Conservation (phyloP, 805 yeast genomes). For the Pichia phayaonensis region DNA sequence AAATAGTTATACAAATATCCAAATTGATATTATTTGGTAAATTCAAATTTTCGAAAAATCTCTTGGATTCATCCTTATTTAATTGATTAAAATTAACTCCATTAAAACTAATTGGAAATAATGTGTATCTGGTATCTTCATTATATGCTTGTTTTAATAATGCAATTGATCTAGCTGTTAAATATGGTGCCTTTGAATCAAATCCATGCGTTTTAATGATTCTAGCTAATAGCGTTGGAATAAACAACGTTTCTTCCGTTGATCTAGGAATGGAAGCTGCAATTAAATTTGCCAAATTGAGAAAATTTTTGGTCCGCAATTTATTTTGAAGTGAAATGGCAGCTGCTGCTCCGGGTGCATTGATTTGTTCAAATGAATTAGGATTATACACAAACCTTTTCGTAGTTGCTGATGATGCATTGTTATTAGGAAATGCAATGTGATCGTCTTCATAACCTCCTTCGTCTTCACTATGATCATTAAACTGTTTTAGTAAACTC, state of each 20-base stretch:
- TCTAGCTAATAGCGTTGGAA: conserved; percentile 63
- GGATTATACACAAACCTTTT: conserved; percentile 10
- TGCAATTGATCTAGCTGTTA: conserved; percentile 66
- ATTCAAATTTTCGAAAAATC: conserved; percentile 36
- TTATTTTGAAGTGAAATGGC: conserved; percentile 47
- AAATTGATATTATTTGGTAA: conserved; percentile 49
- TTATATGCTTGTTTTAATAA: conserved; percentile 47
- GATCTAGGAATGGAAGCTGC: conserved; percentile 71
- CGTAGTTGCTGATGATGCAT: too few species aligned
- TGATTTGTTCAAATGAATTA: conserved; percentile 49
- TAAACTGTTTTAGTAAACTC: conserved; percentile 4
- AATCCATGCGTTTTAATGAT: conserved; percentile 67
- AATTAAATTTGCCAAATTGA: conserved; percentile 48
- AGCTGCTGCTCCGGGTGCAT: conserved; percentile 74
- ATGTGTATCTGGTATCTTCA: conserved; percentile 27
- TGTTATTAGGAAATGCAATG: too few species aligned
- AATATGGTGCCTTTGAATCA: conserved; percentile 59
- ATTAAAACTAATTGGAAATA: conserved; percentile 26
- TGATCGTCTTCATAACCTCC: not conserved
- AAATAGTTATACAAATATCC: conserved; percentile 61
- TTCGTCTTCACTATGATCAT: not conserved
- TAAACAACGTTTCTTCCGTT: conserved; percentile 69
- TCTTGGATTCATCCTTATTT: conserved; percentile 34
- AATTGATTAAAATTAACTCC: conserved; percentile 33
- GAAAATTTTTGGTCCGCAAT: conserved; percentile 35